Percentiles rank a stretch among this genome's conserved stretches.
Conservation (phyloP, 225 moss, liverwort and hornwort species). For the Takakia lepidozioides region DNA sequence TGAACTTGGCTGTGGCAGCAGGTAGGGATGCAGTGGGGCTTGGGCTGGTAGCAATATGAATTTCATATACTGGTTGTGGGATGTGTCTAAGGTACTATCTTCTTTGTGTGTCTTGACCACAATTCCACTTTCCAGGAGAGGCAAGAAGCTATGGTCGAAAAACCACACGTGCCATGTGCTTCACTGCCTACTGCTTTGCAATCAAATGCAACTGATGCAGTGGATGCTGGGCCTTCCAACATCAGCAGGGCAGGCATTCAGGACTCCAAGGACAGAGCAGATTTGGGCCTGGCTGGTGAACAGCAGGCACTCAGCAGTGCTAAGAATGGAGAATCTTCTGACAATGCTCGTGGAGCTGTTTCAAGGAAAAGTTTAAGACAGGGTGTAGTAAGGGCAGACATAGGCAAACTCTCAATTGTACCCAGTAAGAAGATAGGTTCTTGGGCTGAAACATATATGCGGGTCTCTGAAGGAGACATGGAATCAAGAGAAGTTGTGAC, state of each 20-base stretch:
- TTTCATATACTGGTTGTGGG: too few relatives aligned
- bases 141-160: too few relatives aligned
- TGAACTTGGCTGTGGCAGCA: too few relatives aligned
- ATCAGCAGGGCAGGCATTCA: slow-evolving; percentile 1
- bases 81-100: too few relatives aligned
- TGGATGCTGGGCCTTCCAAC: slow-evolving; percentile 11
- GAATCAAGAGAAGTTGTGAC: neutral
- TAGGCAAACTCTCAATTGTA: slow-evolving; percentile 17
- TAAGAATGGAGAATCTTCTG: slow-evolving; percentile 3
- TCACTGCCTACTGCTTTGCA: too few relatives aligned
- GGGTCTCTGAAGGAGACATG: neutral
- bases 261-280: neutral
- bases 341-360: neutral
- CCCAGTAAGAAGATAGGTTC: slow-evolving; percentile 4
- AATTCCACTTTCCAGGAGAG: too few relatives aligned
- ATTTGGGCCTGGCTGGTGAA: neutral
- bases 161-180: too few relatives aligned
- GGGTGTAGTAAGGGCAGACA: slow-evolving; percentile 14
- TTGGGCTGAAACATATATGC: neutral
- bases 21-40: too few relatives aligned
- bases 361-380: slow-evolving; percentile 18
- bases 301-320: slow-evolving; percentile 1
- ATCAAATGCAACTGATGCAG: slow-evolving; percentile 21
- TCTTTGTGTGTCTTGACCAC: too few relatives aligned
- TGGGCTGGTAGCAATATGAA: too few relatives aligned